These are phyloP conservation scores for Oryza meridionalis DNA, from an alignment of 176 grass and related monocot genomes.

Conservation along the genomic window DNA sequence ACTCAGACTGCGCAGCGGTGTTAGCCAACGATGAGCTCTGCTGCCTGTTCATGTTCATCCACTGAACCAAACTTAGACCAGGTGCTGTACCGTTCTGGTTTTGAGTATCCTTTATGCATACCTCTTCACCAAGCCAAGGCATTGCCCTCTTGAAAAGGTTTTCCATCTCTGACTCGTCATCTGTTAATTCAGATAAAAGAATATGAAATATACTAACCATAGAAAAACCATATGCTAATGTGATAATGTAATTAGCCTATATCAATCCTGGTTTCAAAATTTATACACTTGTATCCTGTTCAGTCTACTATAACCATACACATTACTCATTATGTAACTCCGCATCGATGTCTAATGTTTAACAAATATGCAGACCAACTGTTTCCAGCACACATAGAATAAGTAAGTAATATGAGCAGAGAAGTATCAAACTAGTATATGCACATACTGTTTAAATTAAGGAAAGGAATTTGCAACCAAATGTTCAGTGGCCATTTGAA, in stretches of 20 bases:
- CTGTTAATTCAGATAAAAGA: constrained; percentile 55
- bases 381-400: not conserved
- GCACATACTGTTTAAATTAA: too few relatives aligned
- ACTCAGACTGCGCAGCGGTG: constrained; percentile 65
- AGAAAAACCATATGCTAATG: not conserved
- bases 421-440: too few relatives aligned
- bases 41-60: constrained; percentile 98
- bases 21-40: constrained; percentile 69
- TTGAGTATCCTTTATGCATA: constrained; percentile 85
- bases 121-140: constrained; percentile 98
- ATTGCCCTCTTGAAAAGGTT: constrained; percentile 91
- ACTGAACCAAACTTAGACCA: constrained; percentile 90
- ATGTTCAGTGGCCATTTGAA: not conserved
- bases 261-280: not conserved
- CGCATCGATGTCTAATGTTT: not conserved
- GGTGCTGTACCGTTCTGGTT: constrained; percentile 80
- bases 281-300: not conserved
- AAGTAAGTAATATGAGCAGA: not conserved
- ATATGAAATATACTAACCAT: constrained; percentile 17
- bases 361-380: not conserved
- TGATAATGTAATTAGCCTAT: constrained; percentile 11
- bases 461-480: not conserved
- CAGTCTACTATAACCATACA: constrained; percentile 4
- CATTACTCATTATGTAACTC: not conserved
- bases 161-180: constrained; percentile 93